Evolutionary conservation across 2,329 filamentous ascomycete species (phyloP), one percentile per base, ranked within the genome.

Genomic region (Epichloe baconii): DNA sequence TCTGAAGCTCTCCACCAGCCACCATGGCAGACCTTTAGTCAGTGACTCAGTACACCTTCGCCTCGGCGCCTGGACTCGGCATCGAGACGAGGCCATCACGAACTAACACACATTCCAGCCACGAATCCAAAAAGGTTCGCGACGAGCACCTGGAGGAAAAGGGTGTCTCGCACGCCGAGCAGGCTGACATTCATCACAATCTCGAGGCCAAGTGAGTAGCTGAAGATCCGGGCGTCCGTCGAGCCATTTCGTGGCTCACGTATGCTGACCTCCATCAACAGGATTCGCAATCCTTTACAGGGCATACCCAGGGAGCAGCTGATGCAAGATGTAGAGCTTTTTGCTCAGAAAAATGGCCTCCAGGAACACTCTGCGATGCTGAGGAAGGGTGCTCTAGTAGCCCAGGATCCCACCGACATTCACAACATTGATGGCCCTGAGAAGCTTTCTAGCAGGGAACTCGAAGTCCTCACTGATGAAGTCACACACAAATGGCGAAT

Each of bases 401-500:
- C 79, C 19, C 67, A 68, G 63, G 78, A 82, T 57, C 84, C 84
- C 0, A 61, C 66, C 23, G 68, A 71, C 23, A 82, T 64, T 58
- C 78, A 82, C 49, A 64, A 70, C 37, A 72, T 88, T 45, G 64
- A 65, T 26, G 75, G 76, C 55, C 68, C 76, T 44, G 66, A 76
- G 48, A 76, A 76, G 34, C 72, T 89, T 7, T 66, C 71, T 46
- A 71, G 79, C 12, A 70, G 71, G 0, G 82, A 84, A 60, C 73
- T 79, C 49, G 64, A 69, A n/a, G 70, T 71, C 15, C 72, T 91
- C 15, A 68, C 71, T 43, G 71, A 78, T 42, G 83, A 87, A 62
- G 67, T 73, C 43, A 70, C 75, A 5, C 82, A 87, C 71, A 81
- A 79, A 58, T 87, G 83, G 79, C 72, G 74, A 52, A 76, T 83